phyloP scores from a whole-genome alignment of 768 basidiomycete species.

The Leucosporidium yakuticum region DNA sequence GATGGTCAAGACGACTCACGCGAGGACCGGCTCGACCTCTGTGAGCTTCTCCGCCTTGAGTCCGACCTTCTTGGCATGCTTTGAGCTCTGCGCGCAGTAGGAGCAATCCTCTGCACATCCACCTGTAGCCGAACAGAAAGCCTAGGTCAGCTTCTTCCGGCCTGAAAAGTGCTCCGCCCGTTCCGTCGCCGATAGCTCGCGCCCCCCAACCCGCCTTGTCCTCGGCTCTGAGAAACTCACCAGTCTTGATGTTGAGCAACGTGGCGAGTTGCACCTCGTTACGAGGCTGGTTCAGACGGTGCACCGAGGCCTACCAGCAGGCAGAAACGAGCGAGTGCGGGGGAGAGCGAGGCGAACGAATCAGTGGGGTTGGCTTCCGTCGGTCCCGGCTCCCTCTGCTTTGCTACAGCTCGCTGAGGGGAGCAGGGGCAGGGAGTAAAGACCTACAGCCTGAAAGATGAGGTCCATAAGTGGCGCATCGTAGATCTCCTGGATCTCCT shows the following conservation, averaged over 20 bases:
- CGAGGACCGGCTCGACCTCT: slow-evolving; percentile 83
- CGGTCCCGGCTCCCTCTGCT: neutral
- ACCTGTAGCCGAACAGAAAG: slow-evolving; percentile 45
- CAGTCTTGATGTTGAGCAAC: slow-evolving; percentile 97
- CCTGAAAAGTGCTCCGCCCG: neutral
- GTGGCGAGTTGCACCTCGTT: slow-evolving; percentile 87
- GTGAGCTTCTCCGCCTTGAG: slow-evolving; percentile 73
- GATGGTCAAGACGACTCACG: slow-evolving; percentile 37
- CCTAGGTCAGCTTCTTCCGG: slow-evolving; percentile 49
- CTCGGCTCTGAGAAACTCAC: too few species aligned
- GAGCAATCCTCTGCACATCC: slow-evolving; percentile 96
- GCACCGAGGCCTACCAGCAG: slow-evolving; percentile 52
- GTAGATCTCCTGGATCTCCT: slow-evolving; percentile 79
- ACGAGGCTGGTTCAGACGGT: slow-evolving; percentile 63
- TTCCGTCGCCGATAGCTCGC: neutral
- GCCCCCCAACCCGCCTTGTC: slow-evolving; percentile 43
- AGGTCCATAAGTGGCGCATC: slow-evolving; percentile 80
- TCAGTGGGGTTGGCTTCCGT: neutral
- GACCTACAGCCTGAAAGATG: slow-evolving; percentile 66
- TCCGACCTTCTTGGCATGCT: slow-evolving; percentile 72
- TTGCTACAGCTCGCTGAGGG: neutral
- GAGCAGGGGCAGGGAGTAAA: neutral
- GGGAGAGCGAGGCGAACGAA: slow-evolving; percentile 1
- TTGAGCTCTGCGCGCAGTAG: slow-evolving; percentile 96
- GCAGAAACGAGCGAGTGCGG: neutral